A percentile compares a stretch with the other conserved stretches of the same genome.
These are phyloP conservation scores for Sclerotinia borealis DNA, from an alignment of 2,329 filamentous ascomycete species.

Conservation along the genomic window DNA sequence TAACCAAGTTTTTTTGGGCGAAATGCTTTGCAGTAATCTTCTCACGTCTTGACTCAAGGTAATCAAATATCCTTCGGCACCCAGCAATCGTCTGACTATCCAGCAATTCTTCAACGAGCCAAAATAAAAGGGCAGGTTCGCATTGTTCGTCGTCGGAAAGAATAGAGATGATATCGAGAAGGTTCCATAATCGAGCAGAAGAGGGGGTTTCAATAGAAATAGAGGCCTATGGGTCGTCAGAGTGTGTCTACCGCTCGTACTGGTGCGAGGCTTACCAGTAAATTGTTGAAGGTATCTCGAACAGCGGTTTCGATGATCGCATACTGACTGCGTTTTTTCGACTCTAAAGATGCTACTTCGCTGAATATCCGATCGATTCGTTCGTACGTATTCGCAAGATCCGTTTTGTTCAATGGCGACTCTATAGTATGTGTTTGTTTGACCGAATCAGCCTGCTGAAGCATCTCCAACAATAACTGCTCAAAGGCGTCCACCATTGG, in stretches of 20 bases:
- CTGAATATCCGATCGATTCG: slow-evolving; percentile 41
- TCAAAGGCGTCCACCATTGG: slow-evolving; percentile 48
- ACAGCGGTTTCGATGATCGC: slow-evolving; percentile 78
- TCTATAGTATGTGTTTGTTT: slow-evolving; percentile 62
- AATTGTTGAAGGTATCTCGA: slow-evolving; percentile 70
- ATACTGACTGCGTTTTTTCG: slow-evolving; percentile 43
- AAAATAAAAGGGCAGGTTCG: slow-evolving; percentile 78
- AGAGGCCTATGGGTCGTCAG: slow-evolving; percentile 52
- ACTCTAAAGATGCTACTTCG: slow-evolving; percentile 25
- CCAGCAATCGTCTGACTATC: slow-evolving; percentile 94
- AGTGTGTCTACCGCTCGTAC: slow-evolving; percentile 25
- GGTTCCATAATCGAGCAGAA: slow-evolving; percentile 85
- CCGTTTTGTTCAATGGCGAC: slow-evolving; percentile 65
- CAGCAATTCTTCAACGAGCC: slow-evolving; percentile 88
- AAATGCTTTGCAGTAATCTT: slow-evolving; percentile 76
- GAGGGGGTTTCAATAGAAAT: slow-evolving; percentile 69
- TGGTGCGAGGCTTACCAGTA: slow-evolving; percentile 56
- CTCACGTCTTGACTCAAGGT: slow-evolving; percentile 87
- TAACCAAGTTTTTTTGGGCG: slow-evolving; percentile 77
- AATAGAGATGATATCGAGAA: slow-evolving; percentile 85
- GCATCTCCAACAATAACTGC: slow-evolving; percentile 48
- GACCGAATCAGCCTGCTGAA: slow-evolving; percentile 50
- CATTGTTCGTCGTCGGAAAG: slow-evolving; percentile 74
- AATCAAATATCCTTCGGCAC: slow-evolving; percentile 89
- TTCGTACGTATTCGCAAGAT: slow-evolving; percentile 48